phyloP scores from a whole-genome alignment of 1,284 basidiomycete genomes.

The Moesziomyces antarcticus region DNA sequence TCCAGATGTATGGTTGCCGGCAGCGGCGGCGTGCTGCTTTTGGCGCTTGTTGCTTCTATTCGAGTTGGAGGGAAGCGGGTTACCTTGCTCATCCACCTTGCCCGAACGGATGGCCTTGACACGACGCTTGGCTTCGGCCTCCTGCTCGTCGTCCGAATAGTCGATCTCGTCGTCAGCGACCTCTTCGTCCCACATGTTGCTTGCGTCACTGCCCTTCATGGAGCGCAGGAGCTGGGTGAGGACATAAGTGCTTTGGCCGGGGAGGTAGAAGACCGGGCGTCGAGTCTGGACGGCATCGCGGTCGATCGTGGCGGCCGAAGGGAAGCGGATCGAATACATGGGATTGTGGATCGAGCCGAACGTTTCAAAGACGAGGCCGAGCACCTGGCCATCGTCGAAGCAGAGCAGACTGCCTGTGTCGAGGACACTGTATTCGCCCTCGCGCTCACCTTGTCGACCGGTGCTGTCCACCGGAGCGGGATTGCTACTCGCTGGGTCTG shows the following conservation, averaged over 20 bases:
- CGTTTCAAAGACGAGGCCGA: slow-evolving; percentile 88
- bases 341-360: slow-evolving; percentile 88
- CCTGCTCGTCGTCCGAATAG: slow-evolving; percentile 89
- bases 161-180: slow-evolving; percentile 84
- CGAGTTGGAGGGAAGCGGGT: slow-evolving; percentile 15
- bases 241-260: slow-evolving; percentile 79
- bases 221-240: slow-evolving; percentile 75
- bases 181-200: slow-evolving; percentile 89
- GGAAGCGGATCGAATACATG: slow-evolving; percentile 78
- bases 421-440: slow-evolving; percentile 74
- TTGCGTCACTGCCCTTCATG: slow-evolving; percentile 86
- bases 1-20: not conserved
- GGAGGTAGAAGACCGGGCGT: slow-evolving; percentile 78
- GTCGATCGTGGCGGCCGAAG: slow-evolving; percentile 65
- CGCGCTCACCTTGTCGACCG: slow-evolving; percentile 44
- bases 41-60: slow-evolving; percentile 36
- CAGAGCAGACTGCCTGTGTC: slow-evolving; percentile 87
- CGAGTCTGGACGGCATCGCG: slow-evolving; percentile 22
- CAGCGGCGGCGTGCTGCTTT: slow-evolving; percentile 16
- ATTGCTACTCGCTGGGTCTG: slow-evolving; percentile 1
- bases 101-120: slow-evolving; percentile 61
- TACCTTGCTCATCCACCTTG: slow-evolving; percentile 30
- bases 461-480: slow-evolving; percentile 43
- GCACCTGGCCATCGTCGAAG: slow-evolving; percentile 81
- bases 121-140: slow-evolving; percentile 75